phyloP scores from a whole-genome alignment of 371 early-diverging fungal species.

The Mortierella sp. region DNA sequence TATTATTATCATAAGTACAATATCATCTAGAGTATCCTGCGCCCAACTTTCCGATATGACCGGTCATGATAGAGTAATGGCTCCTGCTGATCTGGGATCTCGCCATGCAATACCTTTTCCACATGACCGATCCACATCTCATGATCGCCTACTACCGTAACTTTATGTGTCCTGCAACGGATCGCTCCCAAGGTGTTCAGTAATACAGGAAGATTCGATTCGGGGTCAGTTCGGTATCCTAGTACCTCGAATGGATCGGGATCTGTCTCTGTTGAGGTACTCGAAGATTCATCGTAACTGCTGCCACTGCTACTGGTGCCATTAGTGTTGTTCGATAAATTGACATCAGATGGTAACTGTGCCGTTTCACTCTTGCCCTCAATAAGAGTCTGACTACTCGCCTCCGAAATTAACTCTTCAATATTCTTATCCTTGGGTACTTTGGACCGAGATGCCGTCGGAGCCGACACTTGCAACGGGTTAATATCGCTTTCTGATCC shows the following conservation, averaged over 20 bases:
- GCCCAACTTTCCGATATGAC: slow-evolving; percentile 71
- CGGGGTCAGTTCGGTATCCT: slow-evolving; percentile 65
- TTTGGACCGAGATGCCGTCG: slow-evolving; percentile 1
- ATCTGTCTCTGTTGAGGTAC: slow-evolving; percentile 3
- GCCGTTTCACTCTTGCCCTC: slow-evolving; percentile 9
- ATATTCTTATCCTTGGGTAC: slow-evolving; percentile 32
- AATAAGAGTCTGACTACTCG: slow-evolving; percentile 56
- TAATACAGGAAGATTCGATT: slow-evolving; percentile 69
- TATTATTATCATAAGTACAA: no score
- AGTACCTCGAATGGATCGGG: slow-evolving; percentile 67
- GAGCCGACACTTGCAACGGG: neutral
- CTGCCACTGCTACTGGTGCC: neutral
- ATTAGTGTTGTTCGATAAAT: neutral
- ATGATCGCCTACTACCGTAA: slow-evolving; percentile 73
- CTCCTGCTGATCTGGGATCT: slow-evolving; percentile 48
- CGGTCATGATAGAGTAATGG: slow-evolving; percentile 77
- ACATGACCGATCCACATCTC: slow-evolving; percentile 77
- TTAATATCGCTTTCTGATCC: neutral
- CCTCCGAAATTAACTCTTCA: slow-evolving; percentile 34
- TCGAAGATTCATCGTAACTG: neutral
- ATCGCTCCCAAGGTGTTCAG: slow-evolving; percentile 73
- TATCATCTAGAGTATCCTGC: slow-evolving; percentile 34
- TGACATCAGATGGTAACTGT: neutral
- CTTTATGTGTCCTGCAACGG: slow-evolving; percentile 66
- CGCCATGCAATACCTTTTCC: slow-evolving; percentile 68